Conservation (phyloP, 768 basidiomycete genomes). For the Chalciporus piperatus region DNA sequence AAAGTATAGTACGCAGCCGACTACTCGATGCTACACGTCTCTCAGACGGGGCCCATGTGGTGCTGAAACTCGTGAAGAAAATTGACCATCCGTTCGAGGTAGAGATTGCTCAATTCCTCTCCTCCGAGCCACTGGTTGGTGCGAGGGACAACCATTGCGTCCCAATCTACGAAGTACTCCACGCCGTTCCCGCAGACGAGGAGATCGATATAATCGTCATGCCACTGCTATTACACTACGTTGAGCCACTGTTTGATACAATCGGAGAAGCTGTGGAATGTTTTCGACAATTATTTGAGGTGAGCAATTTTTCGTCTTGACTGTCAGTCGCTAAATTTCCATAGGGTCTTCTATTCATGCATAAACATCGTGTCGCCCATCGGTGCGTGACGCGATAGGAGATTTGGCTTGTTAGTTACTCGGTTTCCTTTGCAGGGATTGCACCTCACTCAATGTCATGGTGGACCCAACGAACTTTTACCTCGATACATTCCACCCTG, state of each 20-base stretch:
- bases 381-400: constrained; percentile 17
- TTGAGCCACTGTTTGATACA: constrained; percentile 15
- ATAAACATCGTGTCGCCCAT: constrained; percentile 34
- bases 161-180: constrained; percentile 20
- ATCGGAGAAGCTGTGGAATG: constrained; percentile 21
- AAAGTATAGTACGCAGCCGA: not conserved
- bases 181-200: constrained; percentile 5
- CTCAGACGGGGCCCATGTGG: no score
- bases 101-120: no score
- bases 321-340: not conserved
- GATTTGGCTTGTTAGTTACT: no score
- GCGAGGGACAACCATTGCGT: constrained; percentile 24
- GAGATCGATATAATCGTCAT: constrained; percentile 25
- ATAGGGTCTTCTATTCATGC: constrained; percentile 38
- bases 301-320: not conserved
- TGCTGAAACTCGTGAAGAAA: no score
- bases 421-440: constrained; percentile 18
- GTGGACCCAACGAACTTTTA: constrained; percentile 27
- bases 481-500: constrained; percentile 28
- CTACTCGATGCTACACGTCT: no score
- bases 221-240: constrained; percentile 26
- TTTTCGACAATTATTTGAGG: constrained; percentile 30
- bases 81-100: no score
- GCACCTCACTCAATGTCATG: constrained; percentile 31
- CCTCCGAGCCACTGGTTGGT: not conserved